Conservation (phyloP, 257 asterid genomes). For the Nicotiana sylvestris region DNA sequence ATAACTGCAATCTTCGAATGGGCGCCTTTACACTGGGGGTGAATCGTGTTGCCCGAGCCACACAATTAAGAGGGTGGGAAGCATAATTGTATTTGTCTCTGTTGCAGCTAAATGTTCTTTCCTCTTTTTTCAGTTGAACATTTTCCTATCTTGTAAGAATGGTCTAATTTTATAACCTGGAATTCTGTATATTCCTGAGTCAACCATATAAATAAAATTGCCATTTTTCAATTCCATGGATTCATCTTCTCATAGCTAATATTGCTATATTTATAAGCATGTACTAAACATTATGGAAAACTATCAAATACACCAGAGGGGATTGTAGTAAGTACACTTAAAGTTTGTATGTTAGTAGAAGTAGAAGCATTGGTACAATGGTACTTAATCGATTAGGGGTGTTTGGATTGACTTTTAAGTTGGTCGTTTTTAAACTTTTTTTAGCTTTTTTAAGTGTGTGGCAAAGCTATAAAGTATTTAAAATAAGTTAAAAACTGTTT, state of each 20-base stretch:
- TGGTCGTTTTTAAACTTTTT: no score
- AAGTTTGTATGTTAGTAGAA: no score
- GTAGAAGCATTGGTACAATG: no score
- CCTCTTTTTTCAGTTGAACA: background rate
- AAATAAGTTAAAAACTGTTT: no score
- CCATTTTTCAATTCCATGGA: no score
- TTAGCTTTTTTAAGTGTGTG: no score
- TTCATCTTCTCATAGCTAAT: background rate
- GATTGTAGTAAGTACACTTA: no score
- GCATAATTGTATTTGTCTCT: slow-evolving; percentile 26
- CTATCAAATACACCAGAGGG: no score
- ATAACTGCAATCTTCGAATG: slow-evolving; percentile 87
- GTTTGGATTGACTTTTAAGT: no score
- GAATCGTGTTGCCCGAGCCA: slow-evolving; percentile 85
- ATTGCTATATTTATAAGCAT: background rate
- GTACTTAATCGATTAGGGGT: no score
- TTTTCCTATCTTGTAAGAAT: background rate
- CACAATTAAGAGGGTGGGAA: slow-evolving; percentile 82
- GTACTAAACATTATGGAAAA: background rate
- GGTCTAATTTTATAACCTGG: background rate
- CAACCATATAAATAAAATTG: no score
- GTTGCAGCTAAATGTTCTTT: background rate
- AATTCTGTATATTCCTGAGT: background rate
- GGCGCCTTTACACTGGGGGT: slow-evolving; percentile 87
- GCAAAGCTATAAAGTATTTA: no score